A percentile compares a stretch with the other conserved stretches of the same genome.
phyloP scores from a whole-genome alignment of 73 alveolate genomes.

The Stentor roeselii region DNA sequence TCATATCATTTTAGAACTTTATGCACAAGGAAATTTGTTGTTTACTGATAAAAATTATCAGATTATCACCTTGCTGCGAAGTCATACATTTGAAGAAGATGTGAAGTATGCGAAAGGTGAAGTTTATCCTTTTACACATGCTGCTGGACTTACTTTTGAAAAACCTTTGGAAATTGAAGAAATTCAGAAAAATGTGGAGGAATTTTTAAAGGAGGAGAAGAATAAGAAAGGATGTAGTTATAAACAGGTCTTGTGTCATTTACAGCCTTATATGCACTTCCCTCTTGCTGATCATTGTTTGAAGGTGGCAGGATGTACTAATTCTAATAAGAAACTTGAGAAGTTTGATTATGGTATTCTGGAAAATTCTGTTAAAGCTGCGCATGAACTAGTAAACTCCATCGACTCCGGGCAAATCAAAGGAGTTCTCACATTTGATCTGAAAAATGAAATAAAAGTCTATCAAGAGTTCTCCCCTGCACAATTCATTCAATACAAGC shows the following conservation, averaged over 20 bases:
- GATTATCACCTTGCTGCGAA: constrained; percentile 62
- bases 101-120: constrained; percentile 69
- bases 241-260: constrained; percentile 52
- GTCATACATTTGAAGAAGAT: constrained; percentile 74
- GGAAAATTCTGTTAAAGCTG: constrained; percentile 48
- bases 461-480: constrained; percentile 63
- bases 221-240: constrained; percentile 32
- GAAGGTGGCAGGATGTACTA: constrained; percentile 39
- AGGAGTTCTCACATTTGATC: constrained; percentile 45
- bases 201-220: neutral
- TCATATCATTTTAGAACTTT: constrained; percentile 74
- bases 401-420: constrained; percentile 33
- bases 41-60: constrained; percentile 73
- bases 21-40: constrained; percentile 76
- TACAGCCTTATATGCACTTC: constrained; percentile 72
- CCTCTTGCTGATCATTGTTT: constrained; percentile 69
- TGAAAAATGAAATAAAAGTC: constrained; percentile 31
- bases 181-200: constrained; percentile 26
- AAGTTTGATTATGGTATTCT: constrained; percentile 40
- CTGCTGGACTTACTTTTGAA: constrained; percentile 54
- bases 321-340: constrained; percentile 46
- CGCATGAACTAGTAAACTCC: constrained; percentile 46
- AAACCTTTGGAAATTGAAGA: constrained; percentile 29
- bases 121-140: constrained; percentile 73
- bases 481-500: constrained; percentile 40